Base-by-base conservation (phyloP, 164 flowering plant genomes). In the Platanus orientalis region DNA sequence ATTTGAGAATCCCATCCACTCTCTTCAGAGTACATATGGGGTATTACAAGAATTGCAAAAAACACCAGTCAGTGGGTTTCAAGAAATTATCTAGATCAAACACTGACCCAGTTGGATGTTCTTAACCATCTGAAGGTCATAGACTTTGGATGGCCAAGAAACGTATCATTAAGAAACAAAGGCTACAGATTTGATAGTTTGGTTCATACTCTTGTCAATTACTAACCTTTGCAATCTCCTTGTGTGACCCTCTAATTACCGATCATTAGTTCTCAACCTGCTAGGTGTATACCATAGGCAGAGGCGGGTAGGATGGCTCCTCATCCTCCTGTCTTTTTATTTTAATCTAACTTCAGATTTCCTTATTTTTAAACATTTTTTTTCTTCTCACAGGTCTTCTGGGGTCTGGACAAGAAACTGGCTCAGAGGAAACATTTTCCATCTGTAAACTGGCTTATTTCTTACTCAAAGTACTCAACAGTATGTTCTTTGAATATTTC, bases 391-490 rank as follows among this genome's bases (percentile, higher is more conserved):
- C 83, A 94, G 99, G 99, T 94, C 64, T 94, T 94, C 77, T 94
- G 99, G 99, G 99, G 99, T 74, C 83, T 94, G 53, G 99, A 94
- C 79, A 94, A 94, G 82, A 94, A 94, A 72, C 88, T 94, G 71
- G 99, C 99, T n/a, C 99, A 94, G 76, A 85, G 97, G 76, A 94
- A 94, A 67, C 99, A 94, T 80, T 94, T 94, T 64, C 99, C 99
- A 19, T 91, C 99, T 66, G 99, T 94, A 3, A 94, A 94, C 74
- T 94, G 99, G 99, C 93, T 91, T 28, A 94, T 94, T 66, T 94
- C 99, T 32, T 91, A 91, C 78, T 94, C 99, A 6, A 94, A 94
- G 74, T 94, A 94, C 75, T 80, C 99, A 65, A 68, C 79, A 77
- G 99, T 94, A 58, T 49, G 80, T 76, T 69, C 44, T 13, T 57